Evolutionary conservation across 176 grass and related monocot genomes (phyloP), one percentile per base, ranked within the genome.

Genomic region (Cenchrus purpureus): DNA sequence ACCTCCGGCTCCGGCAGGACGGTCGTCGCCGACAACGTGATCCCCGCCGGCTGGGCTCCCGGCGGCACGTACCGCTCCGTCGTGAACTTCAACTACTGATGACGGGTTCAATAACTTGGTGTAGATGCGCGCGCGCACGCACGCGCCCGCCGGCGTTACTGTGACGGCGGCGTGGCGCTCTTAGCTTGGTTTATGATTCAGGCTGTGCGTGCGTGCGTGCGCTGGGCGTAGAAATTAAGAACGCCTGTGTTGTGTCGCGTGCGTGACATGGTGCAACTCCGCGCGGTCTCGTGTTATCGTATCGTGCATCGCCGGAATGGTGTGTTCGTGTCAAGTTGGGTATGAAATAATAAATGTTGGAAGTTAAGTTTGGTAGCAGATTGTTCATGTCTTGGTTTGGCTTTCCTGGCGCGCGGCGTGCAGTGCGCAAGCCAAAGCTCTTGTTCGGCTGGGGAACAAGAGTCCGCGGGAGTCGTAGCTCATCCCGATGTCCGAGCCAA

Each of bases 1-100:
- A 91, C 87, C 8, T 89, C 92, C 25, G 43, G 73, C 54, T 91
- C 92, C 81, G 84, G 85, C 92, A 74, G 53, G 76, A 89, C 65
- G 20, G 59, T 91, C 67, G 84, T 91, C 11, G 92, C 87, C 5
- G 78, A 0, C 10, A 53, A 83, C 48, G 89, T 91, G 25, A 91
- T 94, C 71, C 92, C 92, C 15, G 72, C 84, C 3, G 59, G 57
- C 8, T 94, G 89, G 89, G 51, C 12, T 29, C 86, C 92, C 61
- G 88, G 89, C 20, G 80, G 15, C 60, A 86, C 66, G 12, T 94
- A 94, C 78, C 84, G 92, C 6, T 94, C 92, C 0, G 74, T 86
- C 59, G 86, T 92, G 6, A 92, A 92, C 83, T 92, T 92, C 14
- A 89, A 83, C 79, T 86, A 79, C 74, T 67, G 53, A 50, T 67